phyloP scores from a whole-genome alignment of 2,329 filamentous ascomycete species.

The Akanthomyces lecanii region DNA sequence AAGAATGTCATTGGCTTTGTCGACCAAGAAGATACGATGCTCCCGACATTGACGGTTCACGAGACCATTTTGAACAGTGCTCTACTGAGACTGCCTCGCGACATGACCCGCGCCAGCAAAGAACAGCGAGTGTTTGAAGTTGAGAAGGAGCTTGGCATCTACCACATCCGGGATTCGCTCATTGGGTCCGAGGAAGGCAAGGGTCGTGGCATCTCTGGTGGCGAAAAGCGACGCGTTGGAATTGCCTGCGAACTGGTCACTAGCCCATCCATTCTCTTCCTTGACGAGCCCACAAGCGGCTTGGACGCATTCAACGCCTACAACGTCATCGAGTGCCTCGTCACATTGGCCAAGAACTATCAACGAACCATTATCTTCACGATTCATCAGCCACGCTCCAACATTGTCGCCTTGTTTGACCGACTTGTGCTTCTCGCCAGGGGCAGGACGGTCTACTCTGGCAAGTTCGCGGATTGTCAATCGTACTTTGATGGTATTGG shows the following conservation, averaged over 20 bases:
- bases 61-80: constrained; percentile 96
- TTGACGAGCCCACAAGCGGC: constrained; percentile 95
- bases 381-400: constrained; percentile 95
- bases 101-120: constrained; percentile 86
- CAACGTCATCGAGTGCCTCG: constrained; percentile 94
- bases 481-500: constrained; percentile 88
- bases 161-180: constrained; percentile 87
- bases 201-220: constrained; percentile 91
- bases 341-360: constrained; percentile 91
- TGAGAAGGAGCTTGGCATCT: constrained; percentile 91
- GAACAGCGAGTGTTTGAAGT: constrained; percentile 89
- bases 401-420: constrained; percentile 96
- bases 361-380: constrained; percentile 97
- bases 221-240: constrained; percentile 91
- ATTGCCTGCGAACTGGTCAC: constrained; percentile 98
- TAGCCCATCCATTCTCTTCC: constrained; percentile 91
- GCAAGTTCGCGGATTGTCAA: constrained; percentile 83
- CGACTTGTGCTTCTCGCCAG: constrained; percentile 86
- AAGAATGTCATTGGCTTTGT: constrained; percentile 93
- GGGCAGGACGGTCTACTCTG: constrained; percentile 88
- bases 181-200: constrained; percentile 95
- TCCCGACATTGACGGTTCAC: constrained; percentile 92
- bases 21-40: constrained; percentile 96
- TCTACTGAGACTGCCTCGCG: constrained; percentile 80
- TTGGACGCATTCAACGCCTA: constrained; percentile 96